Conservation (phyloP, 2,329 filamentous ascomycete genomes). For the Fusarium anguioides region DNA sequence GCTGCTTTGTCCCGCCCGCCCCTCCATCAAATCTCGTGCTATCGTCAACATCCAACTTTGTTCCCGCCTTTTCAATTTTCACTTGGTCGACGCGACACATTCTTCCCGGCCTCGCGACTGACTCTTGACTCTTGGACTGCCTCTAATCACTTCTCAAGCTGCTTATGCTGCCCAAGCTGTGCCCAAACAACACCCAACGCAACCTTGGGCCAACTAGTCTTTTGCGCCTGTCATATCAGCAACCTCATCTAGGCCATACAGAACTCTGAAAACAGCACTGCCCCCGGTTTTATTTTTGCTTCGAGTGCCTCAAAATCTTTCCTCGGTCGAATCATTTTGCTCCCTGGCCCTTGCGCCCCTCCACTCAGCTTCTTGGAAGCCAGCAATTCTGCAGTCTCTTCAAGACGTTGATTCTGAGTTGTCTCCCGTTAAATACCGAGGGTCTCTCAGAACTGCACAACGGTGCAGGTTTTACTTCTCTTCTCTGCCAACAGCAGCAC, state of each 20-base stretch:
- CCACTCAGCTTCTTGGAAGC: constrained; percentile 39
- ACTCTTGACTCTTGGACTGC: constrained; percentile 8
- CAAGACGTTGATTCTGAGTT: constrained; percentile 34
- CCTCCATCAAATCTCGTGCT: constrained; percentile 41
- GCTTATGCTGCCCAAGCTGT: constrained; percentile 38
- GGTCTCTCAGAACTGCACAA: constrained; percentile 41
- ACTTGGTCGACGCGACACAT: constrained; percentile 37
- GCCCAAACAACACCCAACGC: constrained; percentile 40
- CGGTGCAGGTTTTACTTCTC: constrained; percentile 27
- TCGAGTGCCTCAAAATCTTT: constrained; percentile 35
- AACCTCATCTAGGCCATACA: constrained; percentile 35
- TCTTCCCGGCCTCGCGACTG: constrained; percentile 29
- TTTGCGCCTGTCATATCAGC: constrained; percentile 39
- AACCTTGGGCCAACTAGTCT: constrained; percentile 36
- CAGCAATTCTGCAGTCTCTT: constrained; percentile 43
- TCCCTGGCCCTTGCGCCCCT: constrained; percentile 36
- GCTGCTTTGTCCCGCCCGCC: constrained; percentile 36
- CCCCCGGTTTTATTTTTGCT: constrained; percentile 41
- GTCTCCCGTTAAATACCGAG: constrained; percentile 48
- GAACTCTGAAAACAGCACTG: constrained; percentile 29
- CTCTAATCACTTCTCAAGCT: constrained; percentile 19
- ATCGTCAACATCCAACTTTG: constrained; percentile 35
- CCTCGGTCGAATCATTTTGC: constrained; percentile 39
- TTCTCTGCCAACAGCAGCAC: constrained; percentile 26
- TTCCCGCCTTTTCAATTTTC: constrained; percentile 33